Base-by-base conservation (phyloP, 805 yeast genomes). In the Candida bentonensis region DNA sequence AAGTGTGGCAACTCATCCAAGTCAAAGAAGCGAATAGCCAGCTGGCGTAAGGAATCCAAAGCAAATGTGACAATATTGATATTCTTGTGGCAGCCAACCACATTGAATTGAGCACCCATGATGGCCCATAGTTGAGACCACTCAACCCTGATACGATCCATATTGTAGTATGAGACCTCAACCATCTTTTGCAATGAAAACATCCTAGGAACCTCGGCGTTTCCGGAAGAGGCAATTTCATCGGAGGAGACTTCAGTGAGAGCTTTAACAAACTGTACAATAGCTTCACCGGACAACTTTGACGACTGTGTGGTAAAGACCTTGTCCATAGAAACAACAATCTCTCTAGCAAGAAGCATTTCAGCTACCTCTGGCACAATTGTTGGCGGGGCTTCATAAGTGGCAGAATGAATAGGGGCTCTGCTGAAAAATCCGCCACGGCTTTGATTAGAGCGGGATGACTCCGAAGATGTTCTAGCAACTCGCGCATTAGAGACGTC, bases 121-220 rank as follows among this genome's bases (percentile, higher is more conserved):
- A 84, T 82, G 15, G 82, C 75, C 99, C 99, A 92, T 47, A 92
- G 69, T 44, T 85, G 89, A 3, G 95, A 77, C 96, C 98, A 92
- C 63, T 94, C 96, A 49, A 92, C 79, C 61, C 95, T 77, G 54
- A 92, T 88, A 67, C 98, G 82, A 42, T 78, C 78, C 96, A 92
- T 92, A 60, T 94, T 94, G 67, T 94, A 92, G 62, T 92, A 89
- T 63, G 96, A 89, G 39, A 92, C 94, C 63, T 94, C 98, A 43
- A 92, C 95, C 71, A 92, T 83, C 59, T 92, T 92, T 58, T 87
- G 97, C 50, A 92, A 66, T 0, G 97, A 84, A 58, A 85, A 94
- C 64, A 86, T 80, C 59, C 98, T 72, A 30, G 97, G 98, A 49
- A 84, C 78, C 4, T 73, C 68, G 39, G 88, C 79, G 55, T 77